Evolutionary conservation across 1,139 yeast genomes (phyloP).

Genomic region (Casaregolazyma lundiana): DNA sequence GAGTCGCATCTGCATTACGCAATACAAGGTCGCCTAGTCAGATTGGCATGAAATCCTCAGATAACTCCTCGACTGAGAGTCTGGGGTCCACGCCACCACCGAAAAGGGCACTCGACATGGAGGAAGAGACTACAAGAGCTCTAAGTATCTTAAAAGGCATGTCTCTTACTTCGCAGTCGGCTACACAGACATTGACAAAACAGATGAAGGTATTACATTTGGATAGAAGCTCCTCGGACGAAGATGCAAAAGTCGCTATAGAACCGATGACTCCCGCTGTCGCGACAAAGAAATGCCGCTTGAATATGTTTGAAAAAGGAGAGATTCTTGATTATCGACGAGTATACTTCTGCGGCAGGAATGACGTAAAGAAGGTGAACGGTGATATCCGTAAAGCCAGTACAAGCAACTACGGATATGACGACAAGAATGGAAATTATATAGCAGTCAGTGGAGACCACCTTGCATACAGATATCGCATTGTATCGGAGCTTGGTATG

Average conservation of each 20-base stretch:
- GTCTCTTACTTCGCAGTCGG: slow-evolving; percentile 1
- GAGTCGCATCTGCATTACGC: background rate
- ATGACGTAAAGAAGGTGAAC: slow-evolving; percentile 30
- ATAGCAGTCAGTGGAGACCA: slow-evolving; percentile 59
- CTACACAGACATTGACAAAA: slow-evolving; percentile 7
- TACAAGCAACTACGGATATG: slow-evolving; percentile 60
- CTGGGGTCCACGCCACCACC: background rate
- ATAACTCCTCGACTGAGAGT: background rate
- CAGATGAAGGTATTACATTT: slow-evolving; percentile 13
- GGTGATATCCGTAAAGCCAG: slow-evolving; percentile 41
- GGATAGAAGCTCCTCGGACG: slow-evolving; percentile 5
- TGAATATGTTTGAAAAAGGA: slow-evolving; percentile 47
- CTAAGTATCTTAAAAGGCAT: slow-evolving; percentile 1
- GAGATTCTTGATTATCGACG: slow-evolving; percentile 43
- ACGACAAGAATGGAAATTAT: slow-evolving; percentile 65
- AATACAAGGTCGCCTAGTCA: background rate
- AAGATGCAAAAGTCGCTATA: slow-evolving; percentile 16
- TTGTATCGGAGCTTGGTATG: slow-evolving; percentile 56
- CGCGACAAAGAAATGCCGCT: slow-evolving; percentile 21
- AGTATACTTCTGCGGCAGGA: slow-evolving; percentile 39
- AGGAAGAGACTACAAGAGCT: slow-evolving; percentile 5
- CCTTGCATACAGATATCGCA: slow-evolving; percentile 68
- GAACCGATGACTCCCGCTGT: slow-evolving; percentile 26
- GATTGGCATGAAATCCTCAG: background rate
- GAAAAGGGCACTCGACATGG: background rate